Percentiles rank a stretch among this genome's conserved stretches.
Evolutionary conservation across 768 basidiomycete species (phyloP).

Genomic region (Gelatoporia subvermispora): DNA sequence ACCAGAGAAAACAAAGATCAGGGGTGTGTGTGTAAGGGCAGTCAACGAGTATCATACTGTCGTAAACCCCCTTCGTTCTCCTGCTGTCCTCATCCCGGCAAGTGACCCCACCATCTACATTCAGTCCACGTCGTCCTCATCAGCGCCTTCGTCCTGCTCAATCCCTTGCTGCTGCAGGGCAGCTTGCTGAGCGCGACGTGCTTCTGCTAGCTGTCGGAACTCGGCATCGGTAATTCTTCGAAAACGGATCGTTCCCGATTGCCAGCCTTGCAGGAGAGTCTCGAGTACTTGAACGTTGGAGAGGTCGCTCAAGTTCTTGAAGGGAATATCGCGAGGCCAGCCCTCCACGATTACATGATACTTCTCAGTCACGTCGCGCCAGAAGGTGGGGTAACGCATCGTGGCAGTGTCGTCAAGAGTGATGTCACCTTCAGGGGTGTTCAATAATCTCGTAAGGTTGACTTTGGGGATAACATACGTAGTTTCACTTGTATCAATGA

Average conservation of each 20-base stretch:
- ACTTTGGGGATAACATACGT: conserved; percentile 9
- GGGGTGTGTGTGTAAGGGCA: too few species aligned
- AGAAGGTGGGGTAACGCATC: conserved; percentile 23
- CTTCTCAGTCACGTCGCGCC: conserved; percentile 22
- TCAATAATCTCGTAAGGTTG: neutral
- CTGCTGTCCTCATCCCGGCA: too few species aligned
- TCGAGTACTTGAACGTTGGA: conserved; percentile 25
- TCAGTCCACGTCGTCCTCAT: neutral
- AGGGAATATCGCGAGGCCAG: conserved; percentile 24
- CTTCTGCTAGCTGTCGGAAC: conserved; percentile 8
- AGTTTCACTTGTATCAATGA: conserved; percentile 19
- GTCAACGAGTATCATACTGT: too few species aligned
- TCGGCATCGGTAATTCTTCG: conserved; percentile 17
- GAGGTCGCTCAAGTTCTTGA: conserved; percentile 25
- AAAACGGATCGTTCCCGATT: conserved; percentile 18
- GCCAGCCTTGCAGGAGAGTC: conserved; percentile 20
- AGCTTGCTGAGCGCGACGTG: conserved; percentile 6
- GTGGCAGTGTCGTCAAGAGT: conserved; percentile 19
- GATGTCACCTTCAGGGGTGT: conserved; percentile 13
- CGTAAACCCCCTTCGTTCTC: too few species aligned
- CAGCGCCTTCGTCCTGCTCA: neutral
- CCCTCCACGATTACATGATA: conserved; percentile 25
- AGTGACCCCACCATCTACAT: too few species aligned
- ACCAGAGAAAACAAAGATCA: too few species aligned
- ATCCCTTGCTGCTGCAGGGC: conserved; percentile 4